Evolutionary conservation across 352 stramenopile species (phyloP), one percentile per base, ranked within the genome.

Genomic region (Peronospora farinosa): DNA sequence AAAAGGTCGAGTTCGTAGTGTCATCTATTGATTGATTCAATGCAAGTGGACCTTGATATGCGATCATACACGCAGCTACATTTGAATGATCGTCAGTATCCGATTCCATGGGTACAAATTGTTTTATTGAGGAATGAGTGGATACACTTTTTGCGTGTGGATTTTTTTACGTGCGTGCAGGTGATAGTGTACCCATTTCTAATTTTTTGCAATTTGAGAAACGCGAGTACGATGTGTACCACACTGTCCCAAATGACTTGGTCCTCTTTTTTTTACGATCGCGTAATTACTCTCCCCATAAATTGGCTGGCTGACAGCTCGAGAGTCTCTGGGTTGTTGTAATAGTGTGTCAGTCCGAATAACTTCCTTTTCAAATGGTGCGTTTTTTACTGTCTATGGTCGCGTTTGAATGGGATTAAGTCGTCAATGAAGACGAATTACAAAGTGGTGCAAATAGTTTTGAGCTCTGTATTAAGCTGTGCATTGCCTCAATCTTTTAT

Each of bases 361-460:
- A 65, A 71, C 32, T 65, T 71, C 57, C 63, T 71, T 67, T 47
- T 41, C 67, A 67, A 65, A 71, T 71, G 63, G 63, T 71, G 58
- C 63, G 63, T 65, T 6, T 16, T 43, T 16, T 51, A 12, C 2
- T 31, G 9, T 47, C 2, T 40, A 2, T n/a, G 16, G 5, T 27
- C 3, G 23, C 23, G 21, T 54, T 38, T 10, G 7, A 27, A 35
- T 37, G 54, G 38, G 11, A 30, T 16, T 45, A 42, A 27, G 32
- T 23, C 11, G 16, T n/a, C 8, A 16, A 38, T 1, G 3, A 42
- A 25, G 31, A 32, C 32, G 15, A 19, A n/a, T 21, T 40, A 7
- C 44, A 47, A 19, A 10, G n/a, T 8, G 32, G 5, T 13, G 13
- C 19, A 19, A 2, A n/a, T 6, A 36, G 19, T n/a, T n/a, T 8